Percentiles rank a stretch among this genome's conserved stretches.
Evolutionary conservation across 1,139 yeast species (phyloP).

Genomic region (Chernovozyma sophiae-reginae): DNA sequence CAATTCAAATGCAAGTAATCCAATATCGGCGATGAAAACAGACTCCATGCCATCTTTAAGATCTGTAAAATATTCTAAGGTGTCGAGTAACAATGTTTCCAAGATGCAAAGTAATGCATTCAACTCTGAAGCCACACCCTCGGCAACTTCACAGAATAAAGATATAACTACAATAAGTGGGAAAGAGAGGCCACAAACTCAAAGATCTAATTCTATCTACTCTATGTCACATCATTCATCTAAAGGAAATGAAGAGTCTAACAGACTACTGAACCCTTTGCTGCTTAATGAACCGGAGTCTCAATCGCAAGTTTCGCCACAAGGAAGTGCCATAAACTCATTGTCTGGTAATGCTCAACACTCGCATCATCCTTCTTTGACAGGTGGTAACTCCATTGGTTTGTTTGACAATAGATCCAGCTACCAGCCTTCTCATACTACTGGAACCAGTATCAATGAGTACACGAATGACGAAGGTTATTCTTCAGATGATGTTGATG

Average conservation of each 20-base stretch:
- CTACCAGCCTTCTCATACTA: conserved; percentile 5
- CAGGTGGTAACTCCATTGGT: background rate
- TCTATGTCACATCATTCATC: conserved; percentile 6
- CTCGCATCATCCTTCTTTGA: background rate
- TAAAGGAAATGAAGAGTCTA: conserved; percentile 1
- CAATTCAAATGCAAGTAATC: background rate
- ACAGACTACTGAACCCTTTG: conserved; percentile 1
- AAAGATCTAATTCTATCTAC: conserved; percentile 8
- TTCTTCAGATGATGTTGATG: conserved; percentile 7
- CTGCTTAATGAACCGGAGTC: conserved; percentile 1
- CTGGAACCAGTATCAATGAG: conserved; percentile 6
- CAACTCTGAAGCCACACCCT: background rate
- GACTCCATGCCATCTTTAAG: conserved; percentile 5
- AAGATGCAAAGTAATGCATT: background rate
- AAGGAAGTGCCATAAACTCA: conserved; percentile 4
- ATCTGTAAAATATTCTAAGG: conserved; percentile 5
- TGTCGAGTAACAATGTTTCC: background rate
- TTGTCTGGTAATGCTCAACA: background rate
- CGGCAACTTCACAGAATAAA: conserved; percentile 1
- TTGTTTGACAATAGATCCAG: conserved; percentile 5
- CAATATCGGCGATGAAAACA: conserved; percentile 1
- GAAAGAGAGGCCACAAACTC: conserved; percentile 8
- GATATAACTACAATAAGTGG: conserved; percentile 7
- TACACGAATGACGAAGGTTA: conserved; percentile 7
- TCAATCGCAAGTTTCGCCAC: conserved; percentile 5